Evolutionary conservation across 768 basidiomycete genomes (phyloP).

Genomic region (Rhodotorula graminis): DNA sequence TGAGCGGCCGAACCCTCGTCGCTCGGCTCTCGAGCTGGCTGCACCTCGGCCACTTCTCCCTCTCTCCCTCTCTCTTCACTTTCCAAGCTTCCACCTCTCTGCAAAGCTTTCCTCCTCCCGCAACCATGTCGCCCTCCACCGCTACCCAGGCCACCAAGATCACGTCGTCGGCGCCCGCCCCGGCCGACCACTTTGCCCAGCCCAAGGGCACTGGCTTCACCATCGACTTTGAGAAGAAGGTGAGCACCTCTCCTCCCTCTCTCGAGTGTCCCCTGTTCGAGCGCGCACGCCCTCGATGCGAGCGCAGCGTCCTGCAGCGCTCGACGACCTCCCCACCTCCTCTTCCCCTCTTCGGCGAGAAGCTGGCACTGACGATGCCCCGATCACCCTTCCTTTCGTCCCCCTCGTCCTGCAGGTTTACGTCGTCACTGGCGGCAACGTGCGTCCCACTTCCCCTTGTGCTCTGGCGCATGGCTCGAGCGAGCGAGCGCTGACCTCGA

Average conservation of each 20-base stretch:
- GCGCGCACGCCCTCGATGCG: no score
- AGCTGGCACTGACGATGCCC: no score
- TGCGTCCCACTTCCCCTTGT: background rate
- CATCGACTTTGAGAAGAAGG: conserved; percentile 33
- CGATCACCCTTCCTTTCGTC: background rate
- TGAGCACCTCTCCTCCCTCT: background rate
- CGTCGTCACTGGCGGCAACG: conserved; percentile 55
- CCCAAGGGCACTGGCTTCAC: conserved; percentile 14
- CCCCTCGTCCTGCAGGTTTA: conserved; percentile 46
- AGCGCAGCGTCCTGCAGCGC: no score
- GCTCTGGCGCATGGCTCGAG: background rate
- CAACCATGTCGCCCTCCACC: conserved; percentile 13
- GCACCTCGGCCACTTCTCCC: no score
- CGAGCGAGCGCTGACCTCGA: background rate
- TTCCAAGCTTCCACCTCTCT: background rate
- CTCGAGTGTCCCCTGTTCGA: background rate
- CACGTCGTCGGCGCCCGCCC: conserved; percentile 12
- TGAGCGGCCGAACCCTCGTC: no score
- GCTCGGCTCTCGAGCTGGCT: no score
- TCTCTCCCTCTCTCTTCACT: background rate
- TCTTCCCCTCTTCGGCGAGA: background rate
- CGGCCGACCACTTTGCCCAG: conserved; percentile 26
- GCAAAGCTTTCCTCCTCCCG: no score
- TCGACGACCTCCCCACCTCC: no score
- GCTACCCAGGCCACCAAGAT: conserved; percentile 22